Percentiles rank a stretch among this genome's conserved stretches.
Evolutionary conservation across 305 asterid species (phyloP).

Genomic region (Withania somnifera): DNA sequence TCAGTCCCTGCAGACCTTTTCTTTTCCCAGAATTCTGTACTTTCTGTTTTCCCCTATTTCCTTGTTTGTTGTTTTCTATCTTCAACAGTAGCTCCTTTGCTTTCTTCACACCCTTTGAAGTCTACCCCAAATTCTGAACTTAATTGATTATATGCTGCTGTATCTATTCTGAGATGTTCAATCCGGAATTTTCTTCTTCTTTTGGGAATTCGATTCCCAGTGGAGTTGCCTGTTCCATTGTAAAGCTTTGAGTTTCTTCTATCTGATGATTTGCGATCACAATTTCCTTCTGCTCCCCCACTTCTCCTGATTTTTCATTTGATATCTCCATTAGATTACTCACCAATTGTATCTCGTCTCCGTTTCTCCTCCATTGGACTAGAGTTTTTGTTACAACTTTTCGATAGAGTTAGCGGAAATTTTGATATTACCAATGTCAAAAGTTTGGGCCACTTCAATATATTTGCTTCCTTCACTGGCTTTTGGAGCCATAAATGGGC

Average conservation of each 20-base stretch:
- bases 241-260: no score
- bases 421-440: background rate
- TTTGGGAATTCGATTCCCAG: background rate
- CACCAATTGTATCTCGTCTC: background rate
- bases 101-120: background rate
- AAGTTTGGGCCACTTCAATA: no score
- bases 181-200: background rate
- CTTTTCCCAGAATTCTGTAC: background rate
- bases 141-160: background rate
- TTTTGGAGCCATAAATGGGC: background rate
- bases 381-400: no score
- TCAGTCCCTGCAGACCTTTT: background rate
- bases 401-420: background rate
- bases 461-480: background rate
- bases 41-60: background rate
- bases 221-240: no score
- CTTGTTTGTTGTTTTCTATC: no score
- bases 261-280: no score
- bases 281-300: background rate
- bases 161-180: background rate
- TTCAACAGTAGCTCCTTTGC: background rate
- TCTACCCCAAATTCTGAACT: background rate
- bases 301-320: background rate
- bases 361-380: background rate
- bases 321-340: background rate